A percentile compares a stretch with the other conserved stretches of the same genome.
Conservation (phyloP, 2,329 filamentous ascomycete species). For the Fusarium anthophilum region DNA sequence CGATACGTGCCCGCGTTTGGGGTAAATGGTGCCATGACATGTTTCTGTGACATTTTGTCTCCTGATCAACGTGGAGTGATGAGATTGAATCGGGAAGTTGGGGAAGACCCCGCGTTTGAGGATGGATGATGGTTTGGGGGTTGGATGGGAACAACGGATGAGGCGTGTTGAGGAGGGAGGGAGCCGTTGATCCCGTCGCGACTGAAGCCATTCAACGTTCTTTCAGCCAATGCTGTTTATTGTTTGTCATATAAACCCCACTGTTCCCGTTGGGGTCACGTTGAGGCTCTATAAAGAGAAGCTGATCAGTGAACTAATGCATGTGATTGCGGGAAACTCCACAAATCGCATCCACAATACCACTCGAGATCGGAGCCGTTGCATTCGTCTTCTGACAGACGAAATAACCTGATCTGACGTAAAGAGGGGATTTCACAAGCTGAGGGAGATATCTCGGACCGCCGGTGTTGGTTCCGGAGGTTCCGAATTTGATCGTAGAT, state of each 20-base stretch:
- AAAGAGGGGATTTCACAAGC: not conserved
- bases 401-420: not conserved
- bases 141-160: fast-evolving
- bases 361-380: not conserved
- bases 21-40: not conserved
- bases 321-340: not conserved
- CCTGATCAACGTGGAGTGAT: not conserved
- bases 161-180: no score
- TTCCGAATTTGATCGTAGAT: not conserved
- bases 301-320: not conserved
- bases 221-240: fast-evolving
- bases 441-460: not conserved
- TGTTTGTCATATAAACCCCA: fast-evolving
- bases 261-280: not conserved
- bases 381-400: not conserved
- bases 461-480: not conserved
- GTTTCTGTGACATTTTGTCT: constrained; percentile 1
- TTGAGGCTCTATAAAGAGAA: not conserved
- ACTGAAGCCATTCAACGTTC: no score
- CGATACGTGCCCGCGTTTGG: constrained; percentile 28
- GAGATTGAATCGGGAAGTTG: not conserved
- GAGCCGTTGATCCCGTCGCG: not conserved
- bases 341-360: not conserved
- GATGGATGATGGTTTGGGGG: not conserved
- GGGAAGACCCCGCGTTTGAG: not conserved